Conservation (phyloP, 768 basidiomycete species). For the Exidia glandulosa region DNA sequence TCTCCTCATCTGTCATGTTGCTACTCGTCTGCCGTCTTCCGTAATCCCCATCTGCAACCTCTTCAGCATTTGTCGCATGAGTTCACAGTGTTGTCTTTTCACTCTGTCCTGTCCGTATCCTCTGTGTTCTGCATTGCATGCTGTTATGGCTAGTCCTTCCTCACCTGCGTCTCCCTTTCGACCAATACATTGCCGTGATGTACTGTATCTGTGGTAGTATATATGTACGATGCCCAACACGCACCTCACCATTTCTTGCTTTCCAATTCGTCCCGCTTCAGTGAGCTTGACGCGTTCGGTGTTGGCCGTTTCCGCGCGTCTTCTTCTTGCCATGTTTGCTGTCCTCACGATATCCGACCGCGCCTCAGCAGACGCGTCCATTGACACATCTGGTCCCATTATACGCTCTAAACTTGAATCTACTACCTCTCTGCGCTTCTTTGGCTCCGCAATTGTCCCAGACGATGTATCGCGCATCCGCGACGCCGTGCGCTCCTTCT, state of each 20-base stretch:
- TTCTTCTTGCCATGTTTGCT: neutral
- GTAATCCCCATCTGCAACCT: neutral
- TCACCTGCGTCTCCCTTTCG: neutral
- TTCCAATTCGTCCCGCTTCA: too few relatives aligned
- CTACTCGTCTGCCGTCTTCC: neutral
- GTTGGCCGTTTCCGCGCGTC: too few relatives aligned
- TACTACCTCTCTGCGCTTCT: neutral
- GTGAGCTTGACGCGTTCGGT: too few relatives aligned
- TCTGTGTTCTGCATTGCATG: neutral
- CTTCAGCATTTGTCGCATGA: neutral
- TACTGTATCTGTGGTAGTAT: neutral
- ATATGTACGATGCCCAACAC: neutral
- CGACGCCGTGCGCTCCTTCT: conserved; percentile 35
- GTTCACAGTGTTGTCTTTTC: neutral
- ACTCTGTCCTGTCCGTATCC: neutral
- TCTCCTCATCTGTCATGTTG: neutral
- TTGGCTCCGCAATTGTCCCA: conserved; percentile 37
- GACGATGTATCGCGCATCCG: conserved; percentile 52
- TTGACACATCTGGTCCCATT: neutral
- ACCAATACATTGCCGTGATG: neutral
- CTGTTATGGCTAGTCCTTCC: neutral
- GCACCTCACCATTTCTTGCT: too few relatives aligned
- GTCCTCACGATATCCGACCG: neutral
- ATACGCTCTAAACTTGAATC: conserved; percentile 1
- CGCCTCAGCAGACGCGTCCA: neutral